Conservation (phyloP, 345 rosid genomes). For the Diplotaxis tenuifolia region DNA sequence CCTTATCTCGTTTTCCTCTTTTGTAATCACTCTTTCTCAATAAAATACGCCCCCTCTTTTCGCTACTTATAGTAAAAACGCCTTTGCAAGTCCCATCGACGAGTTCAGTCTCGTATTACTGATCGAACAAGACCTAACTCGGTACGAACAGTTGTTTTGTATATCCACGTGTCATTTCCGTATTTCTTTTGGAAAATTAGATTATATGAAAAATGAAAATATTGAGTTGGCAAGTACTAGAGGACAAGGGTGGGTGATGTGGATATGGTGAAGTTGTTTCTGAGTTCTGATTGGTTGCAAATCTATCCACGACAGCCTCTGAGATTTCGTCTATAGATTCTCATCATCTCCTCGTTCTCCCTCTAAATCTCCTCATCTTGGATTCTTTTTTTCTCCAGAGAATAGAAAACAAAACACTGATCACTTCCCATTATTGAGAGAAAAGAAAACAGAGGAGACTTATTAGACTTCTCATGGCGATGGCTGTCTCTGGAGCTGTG, state of each 20-base stretch:
- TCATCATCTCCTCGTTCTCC: conserved; percentile 46
- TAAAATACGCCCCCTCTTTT: too few species aligned
- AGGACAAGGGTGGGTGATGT: conserved; percentile 32
- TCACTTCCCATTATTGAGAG: background rate
- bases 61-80: too few species aligned
- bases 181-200: background rate
- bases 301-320: conserved; percentile 56
- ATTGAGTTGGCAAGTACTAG: background rate
- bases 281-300: conserved; percentile 64
- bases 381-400: conserved; percentile 5
- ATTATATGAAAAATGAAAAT: background rate
- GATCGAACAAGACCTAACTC: too few species aligned
- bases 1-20: too few species aligned
- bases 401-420: conserved; percentile 12
- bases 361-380: conserved; percentile 43
- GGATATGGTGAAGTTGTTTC: conserved; percentile 52
- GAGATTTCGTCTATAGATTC: conserved; percentile 60
- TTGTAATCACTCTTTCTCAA: too few species aligned
- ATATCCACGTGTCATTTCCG: conserved; percentile 16
- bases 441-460: background rate
- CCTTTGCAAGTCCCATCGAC: too few species aligned
- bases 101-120: too few species aligned
- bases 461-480: conserved; percentile 47
- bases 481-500: conserved; percentile 47
- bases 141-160: too few species aligned